These are phyloP conservation scores for Phytophthora colocasiae DNA, from an alignment of 352 stramenopile species.

Conservation along the genomic window DNA sequence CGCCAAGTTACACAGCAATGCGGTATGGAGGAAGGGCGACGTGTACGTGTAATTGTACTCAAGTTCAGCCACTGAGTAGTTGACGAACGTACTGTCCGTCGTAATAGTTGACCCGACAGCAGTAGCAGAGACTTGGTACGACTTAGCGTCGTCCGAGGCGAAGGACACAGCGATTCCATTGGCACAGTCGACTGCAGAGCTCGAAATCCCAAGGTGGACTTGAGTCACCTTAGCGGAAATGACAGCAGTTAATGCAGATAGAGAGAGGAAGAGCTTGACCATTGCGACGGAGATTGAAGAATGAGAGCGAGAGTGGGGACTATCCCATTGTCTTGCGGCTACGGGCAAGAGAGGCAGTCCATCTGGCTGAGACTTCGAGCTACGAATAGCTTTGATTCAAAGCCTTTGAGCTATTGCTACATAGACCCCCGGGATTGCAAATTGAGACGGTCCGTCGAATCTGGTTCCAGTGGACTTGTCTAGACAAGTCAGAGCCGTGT, in stretches of 20 bases:
- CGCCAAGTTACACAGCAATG: conserved; percentile 47
- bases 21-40: conserved; percentile 59
- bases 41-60: conserved; percentile 60
- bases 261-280: conserved; percentile 19
- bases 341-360: conserved; percentile 8
- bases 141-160: conserved; percentile 34
- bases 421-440: conserved; percentile 11
- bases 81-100: conserved; percentile 39
- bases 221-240: conserved; percentile 47
- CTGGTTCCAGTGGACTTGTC: conserved; percentile 1
- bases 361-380: conserved; percentile 16
- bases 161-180: conserved; percentile 55
- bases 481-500: conserved; percentile 1
- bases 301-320: conserved; percentile 16
- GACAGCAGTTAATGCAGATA: conserved; percentile 18
- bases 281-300: conserved; percentile 35
- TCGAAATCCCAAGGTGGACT: conserved; percentile 54
- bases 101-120: conserved; percentile 22
- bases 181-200: conserved; percentile 34
- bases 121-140: conserved; percentile 42
- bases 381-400: too few species aligned
- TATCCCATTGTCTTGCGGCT: conserved; percentile 17
- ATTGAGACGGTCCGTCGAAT: conserved; percentile 29
- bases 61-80: conserved; percentile 44
- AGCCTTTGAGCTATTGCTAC: neutral